A percentile compares a stretch with the other conserved stretches of the same genome.
Evolutionary conservation across 148 eudicot genomes (phyloP).

Genomic region (Fagopyrum esculentum): DNA sequence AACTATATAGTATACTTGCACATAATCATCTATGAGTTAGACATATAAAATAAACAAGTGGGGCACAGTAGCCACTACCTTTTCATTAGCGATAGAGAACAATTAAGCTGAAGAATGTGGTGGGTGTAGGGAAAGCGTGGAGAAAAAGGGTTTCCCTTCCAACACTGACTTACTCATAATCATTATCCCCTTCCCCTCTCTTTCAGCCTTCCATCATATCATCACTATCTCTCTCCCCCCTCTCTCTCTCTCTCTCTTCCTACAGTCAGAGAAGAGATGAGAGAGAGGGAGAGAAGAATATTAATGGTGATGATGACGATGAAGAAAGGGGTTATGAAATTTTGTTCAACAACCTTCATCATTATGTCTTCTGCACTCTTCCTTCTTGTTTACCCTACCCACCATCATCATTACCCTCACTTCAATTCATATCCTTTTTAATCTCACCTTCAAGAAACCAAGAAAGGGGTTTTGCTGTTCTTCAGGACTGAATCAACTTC

Average conservation of each 20-base stretch:
- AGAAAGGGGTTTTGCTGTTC: not conserved
- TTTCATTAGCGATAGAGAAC: too few species aligned
- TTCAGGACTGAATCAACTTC: not conserved
- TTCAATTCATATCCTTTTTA: not conserved
- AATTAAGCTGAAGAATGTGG: too few species aligned
- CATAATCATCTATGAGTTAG: too few species aligned
- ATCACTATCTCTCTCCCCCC: not conserved
- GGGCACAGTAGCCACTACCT: too few species aligned
- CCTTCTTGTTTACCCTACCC: not conserved
- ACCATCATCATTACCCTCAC: not conserved
- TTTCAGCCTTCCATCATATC: not conserved
- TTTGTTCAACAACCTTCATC: constrained; percentile 8
- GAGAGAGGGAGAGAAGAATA: constrained; percentile 4
- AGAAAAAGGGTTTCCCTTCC: not conserved
- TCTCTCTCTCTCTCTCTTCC: not conserved
- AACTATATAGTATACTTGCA: too few species aligned
- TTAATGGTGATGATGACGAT: not conserved
- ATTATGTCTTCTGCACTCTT: constrained; percentile 5
- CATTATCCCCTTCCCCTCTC: not conserved
- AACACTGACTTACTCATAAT: not conserved
- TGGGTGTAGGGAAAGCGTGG: not conserved
- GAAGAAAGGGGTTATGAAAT: not conserved
- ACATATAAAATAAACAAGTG: too few species aligned
- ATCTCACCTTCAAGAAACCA: not conserved
- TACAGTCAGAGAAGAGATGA: not conserved